Base-by-base conservation (phyloP, 1,284 basidiomycete species). In the Pyrrhoderma noxium region DNA sequence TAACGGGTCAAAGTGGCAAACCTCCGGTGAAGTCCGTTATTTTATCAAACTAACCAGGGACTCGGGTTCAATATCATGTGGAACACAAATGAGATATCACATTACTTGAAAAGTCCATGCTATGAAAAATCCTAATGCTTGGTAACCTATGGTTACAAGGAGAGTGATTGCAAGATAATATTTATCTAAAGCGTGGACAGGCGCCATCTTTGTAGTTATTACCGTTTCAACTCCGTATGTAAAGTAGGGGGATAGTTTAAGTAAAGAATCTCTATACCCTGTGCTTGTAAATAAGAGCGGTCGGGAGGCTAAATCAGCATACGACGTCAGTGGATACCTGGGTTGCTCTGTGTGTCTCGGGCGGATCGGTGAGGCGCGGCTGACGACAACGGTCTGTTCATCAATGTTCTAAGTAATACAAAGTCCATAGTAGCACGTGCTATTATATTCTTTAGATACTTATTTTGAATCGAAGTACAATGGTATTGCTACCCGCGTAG, bases 11-110 rank as follows among this genome's bases (percentile, higher is more conserved):
- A 51, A 27, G 43, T n/a, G 35, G 62, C 70, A 9, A 35, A 76
- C 78, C 76, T 53, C 79, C 79, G 2, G 78, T 80, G 55, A 82
- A 76, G 60, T 81, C 84, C 8, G 83, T 85, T 46, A 87, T 80
- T 63, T 86, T 85, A 65, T 87, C 83, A 60, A 86, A 83, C 70
- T 82, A 39, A 14, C n/a, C 19, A 27, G 23, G 5, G 36, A 43
- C 38, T 35, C 22, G 45, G 4, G 21, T 31, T 16, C 21, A 44
- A 22, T 13, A 49, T 18, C 14, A n/a, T 19, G 21, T 19, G 8
- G 22, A 8, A 35, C 16, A 25, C 9, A 31, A 49, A 35, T n/a
- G 13, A 21, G 21, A n/a, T 2, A 8, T 1, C 5, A 22, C 52
- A 60, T 44, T 51, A 70, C 70, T 66, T 73, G 76, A 38, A 82